These are phyloP conservation scores for Solanum neorickii DNA, from an alignment of 257 asterid genomes.

Conservation along the genomic window DNA sequence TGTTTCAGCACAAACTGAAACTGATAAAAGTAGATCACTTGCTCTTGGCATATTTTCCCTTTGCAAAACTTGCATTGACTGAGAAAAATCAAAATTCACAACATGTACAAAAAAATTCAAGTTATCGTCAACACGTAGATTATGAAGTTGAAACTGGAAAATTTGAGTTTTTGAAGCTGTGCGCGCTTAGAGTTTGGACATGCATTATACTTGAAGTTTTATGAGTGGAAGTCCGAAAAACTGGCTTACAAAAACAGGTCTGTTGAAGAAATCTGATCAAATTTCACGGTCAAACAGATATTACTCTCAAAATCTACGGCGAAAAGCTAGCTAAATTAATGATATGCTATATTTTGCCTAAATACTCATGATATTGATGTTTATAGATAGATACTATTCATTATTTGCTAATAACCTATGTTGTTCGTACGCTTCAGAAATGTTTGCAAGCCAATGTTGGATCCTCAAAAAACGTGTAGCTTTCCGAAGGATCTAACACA, in stretches of 20 bases:
- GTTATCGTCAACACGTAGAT: background rate
- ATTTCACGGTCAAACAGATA: background rate
- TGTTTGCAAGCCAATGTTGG: background rate
- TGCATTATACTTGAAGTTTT: background rate
- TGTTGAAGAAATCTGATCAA: background rate
- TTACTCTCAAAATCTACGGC: background rate
- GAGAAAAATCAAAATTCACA: background rate
- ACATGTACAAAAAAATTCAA: background rate
- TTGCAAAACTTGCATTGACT: background rate
- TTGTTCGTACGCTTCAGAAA: background rate
- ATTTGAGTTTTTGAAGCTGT: background rate
- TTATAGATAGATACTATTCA: background rate
- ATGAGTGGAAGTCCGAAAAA: background rate
- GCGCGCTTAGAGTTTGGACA: background rate
- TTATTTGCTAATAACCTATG: background rate
- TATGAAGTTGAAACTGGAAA: background rate
- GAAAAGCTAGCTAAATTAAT: background rate
- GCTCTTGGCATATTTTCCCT: slow-evolving; percentile 15
- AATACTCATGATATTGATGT: background rate
- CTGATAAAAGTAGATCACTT: slow-evolving; percentile 40
- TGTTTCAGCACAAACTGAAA: slow-evolving; percentile 22
- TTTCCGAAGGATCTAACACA: background rate
- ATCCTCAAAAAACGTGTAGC: background rate
- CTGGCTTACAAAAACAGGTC: background rate
- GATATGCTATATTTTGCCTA: background rate